Base-by-base conservation (phyloP, 108 stramenopile genomes). In the Cyclotella cryptica region DNA sequence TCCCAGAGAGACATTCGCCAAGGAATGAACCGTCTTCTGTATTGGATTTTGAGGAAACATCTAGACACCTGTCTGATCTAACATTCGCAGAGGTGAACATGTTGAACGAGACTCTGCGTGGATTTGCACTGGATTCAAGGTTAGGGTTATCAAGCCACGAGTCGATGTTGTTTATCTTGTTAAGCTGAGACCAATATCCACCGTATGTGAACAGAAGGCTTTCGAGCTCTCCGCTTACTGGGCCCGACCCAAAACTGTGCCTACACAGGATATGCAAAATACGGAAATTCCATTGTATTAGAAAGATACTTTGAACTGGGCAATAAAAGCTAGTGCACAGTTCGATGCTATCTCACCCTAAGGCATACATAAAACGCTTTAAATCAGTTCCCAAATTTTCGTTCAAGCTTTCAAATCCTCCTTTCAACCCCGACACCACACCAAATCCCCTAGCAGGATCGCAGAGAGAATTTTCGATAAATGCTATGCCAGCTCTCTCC, bases 371-470 rank as follows among this genome's bases (percentile, higher is more conserved):
- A 9, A 69, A 30, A 21, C 49, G 26, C 28, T 53, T 69, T 51
- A 69, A 69, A 69, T 69, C 67, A 26, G 14, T 18, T 7, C 45
- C 45, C 49, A 46, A 69, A 9, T 51, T 39, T 45, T 69, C 67
- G 28, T 69, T 51, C 49, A 69, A 53, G 14, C 22, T 44, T 46
- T 46, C 44, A 27, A 45, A 66, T 15, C 46, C 29, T 24, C 46
- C 44, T 17, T 53, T 18, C 47, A 69, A 39, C 15, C 47, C 47
- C 10, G 30, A 46, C 39, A 69, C 35, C 9, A 69, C 49, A 51
- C 47, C 51, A 53, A 53, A 69, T 26, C 51, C 51, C 10, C 15
- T 17, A 26, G 14, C 12, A 1, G 27, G 17, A 29, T 69, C 51
- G 22, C 67, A 69, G 10, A 69, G 10, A 10, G 67, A 51, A 39